Evolutionary conservation across 306 rosid species (phyloP).

Genomic region (Prunus davidiana): DNA sequence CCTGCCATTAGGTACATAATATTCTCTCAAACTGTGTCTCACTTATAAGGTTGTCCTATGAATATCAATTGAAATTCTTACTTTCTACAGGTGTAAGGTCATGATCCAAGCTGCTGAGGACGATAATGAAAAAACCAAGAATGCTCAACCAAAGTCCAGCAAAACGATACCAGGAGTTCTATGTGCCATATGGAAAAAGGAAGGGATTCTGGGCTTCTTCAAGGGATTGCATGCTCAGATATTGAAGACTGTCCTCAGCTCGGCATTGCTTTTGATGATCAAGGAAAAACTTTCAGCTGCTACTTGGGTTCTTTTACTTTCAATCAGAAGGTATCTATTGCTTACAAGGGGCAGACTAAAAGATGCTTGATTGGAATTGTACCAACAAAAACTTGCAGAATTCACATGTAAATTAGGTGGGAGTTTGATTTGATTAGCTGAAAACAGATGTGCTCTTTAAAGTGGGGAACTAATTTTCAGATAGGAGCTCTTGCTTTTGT

Average conservation of each 20-base stretch:
- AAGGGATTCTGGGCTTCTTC: constrained; percentile 80
- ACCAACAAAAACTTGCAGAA: neutral
- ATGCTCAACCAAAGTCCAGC: constrained; percentile 30
- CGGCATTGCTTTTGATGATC: constrained; percentile 96
- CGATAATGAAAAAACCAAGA: constrained; percentile 39
- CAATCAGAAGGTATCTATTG: constrained; percentile 64
- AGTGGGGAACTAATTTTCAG: constrained; percentile 4
- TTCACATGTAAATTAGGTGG: constrained; percentile 16
- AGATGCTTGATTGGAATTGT: constrained; percentile 25
- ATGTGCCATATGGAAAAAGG: constrained; percentile 71
- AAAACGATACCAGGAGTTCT: constrained; percentile 62
- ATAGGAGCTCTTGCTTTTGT: constrained; percentile 7
- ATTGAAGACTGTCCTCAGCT: constrained; percentile 93
- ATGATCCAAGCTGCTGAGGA: constrained; percentile 90
- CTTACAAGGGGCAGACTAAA: constrained; percentile 50
- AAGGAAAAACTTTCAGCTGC: constrained; percentile 88
- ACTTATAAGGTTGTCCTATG: constrained; percentile 19
- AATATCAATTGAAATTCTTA: constrained; percentile 16
- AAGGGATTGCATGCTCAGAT: constrained; percentile 97
- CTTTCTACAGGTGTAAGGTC: constrained; percentile 82
- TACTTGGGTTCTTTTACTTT: constrained; percentile 89
- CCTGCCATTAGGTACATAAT: constrained; percentile 85
- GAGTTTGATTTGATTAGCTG: neutral
- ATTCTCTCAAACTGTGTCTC: constrained; percentile 17
- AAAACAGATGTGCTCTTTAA: constrained; percentile 1